Conservation (phyloP, 1,284 basidiomycete genomes). For the Coniferiporia sulphurascens region DNA sequence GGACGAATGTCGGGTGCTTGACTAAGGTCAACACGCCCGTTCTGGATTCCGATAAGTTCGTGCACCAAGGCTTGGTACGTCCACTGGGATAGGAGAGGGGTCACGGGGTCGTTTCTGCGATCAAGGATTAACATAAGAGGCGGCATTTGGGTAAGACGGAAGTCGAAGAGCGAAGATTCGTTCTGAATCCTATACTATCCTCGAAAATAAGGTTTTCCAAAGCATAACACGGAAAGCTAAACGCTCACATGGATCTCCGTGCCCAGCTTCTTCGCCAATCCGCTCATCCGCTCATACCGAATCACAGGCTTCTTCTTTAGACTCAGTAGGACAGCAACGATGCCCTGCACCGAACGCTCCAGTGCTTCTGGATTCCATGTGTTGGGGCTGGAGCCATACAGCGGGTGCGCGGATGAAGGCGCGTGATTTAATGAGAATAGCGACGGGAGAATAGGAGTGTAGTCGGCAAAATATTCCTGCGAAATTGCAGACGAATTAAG, state of each 20-base stretch:
- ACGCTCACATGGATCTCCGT: slow-evolving; percentile 72
- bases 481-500: slow-evolving; percentile 18
- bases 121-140: slow-evolving; percentile 80
- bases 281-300: slow-evolving; percentile 91
- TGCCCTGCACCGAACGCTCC: slow-evolving; percentile 74
- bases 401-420: slow-evolving; percentile 54
- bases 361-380: slow-evolving; percentile 74
- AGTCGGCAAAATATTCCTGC: slow-evolving; percentile 96
- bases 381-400: slow-evolving; percentile 65
- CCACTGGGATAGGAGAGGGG: slow-evolving; percentile 97
- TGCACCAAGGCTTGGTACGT: slow-evolving; percentile 99
- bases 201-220: slow-evolving; percentile 4
- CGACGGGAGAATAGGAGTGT: slow-evolving; percentile 80
- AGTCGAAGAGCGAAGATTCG: slow-evolving; percentile 73
- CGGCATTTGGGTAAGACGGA: slow-evolving; percentile 68
- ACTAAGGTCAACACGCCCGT: slow-evolving; percentile 85
- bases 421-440: slow-evolving; percentile 86
- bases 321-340: slow-evolving; percentile 87
- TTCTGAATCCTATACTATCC: slow-evolving; percentile 64
- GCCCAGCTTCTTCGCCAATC: slow-evolving; percentile 87
- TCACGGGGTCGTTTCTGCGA: slow-evolving; percentile 95
- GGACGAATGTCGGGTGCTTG: slow-evolving; percentile 83
- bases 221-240: neutral
- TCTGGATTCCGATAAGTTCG: slow-evolving; percentile 90
- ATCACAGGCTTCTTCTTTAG: slow-evolving; percentile 95